phyloP scores from a whole-genome alignment of 139 green algal species.

The Coelastrella sp. region DNA sequence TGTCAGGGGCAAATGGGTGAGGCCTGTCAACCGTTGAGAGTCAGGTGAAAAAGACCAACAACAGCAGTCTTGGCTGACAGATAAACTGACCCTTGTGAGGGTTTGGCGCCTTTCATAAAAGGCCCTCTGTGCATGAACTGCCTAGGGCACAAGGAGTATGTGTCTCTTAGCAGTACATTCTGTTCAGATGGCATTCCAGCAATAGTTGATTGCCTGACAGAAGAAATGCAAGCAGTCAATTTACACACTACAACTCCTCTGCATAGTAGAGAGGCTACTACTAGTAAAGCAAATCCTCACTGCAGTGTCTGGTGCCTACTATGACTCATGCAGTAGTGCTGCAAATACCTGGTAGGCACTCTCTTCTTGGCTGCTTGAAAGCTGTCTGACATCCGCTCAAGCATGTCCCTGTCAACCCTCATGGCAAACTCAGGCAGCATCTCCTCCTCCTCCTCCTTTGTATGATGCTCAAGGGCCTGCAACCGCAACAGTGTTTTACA shows the following conservation, averaged over 20 bases:
- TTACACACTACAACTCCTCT: no score
- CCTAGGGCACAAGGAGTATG: no score
- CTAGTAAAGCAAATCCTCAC: no score
- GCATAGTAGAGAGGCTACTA: no score
- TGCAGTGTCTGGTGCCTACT: neutral
- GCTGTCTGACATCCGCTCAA: neutral
- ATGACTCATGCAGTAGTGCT: no score
- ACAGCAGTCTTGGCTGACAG: no score
- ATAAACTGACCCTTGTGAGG: no score
- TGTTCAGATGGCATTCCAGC: neutral
- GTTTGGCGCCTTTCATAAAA: no score
- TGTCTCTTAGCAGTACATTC: neutral
- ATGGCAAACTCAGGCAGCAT: slow-evolving; percentile 33
- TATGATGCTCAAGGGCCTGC: slow-evolving; percentile 38
- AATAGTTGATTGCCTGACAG: no score
- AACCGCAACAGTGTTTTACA: neutral
- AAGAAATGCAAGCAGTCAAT: no score
- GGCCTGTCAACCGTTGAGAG: neutral
- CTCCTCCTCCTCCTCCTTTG: slow-evolving; percentile 38
- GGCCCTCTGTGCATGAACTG: neutral
- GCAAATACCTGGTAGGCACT: slow-evolving; percentile 25
- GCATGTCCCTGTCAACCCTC: slow-evolving; percentile 9
- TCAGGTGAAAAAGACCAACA: neutral
- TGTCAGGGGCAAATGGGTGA: slow-evolving; percentile 21
- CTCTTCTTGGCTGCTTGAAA: slow-evolving; percentile 23